A percentile compares a stretch with the other conserved stretches of the same genome.
These are phyloP conservation scores for Trifolium repens DNA, from an alignment of 306 rosid genomes.

Conservation along the genomic window DNA sequence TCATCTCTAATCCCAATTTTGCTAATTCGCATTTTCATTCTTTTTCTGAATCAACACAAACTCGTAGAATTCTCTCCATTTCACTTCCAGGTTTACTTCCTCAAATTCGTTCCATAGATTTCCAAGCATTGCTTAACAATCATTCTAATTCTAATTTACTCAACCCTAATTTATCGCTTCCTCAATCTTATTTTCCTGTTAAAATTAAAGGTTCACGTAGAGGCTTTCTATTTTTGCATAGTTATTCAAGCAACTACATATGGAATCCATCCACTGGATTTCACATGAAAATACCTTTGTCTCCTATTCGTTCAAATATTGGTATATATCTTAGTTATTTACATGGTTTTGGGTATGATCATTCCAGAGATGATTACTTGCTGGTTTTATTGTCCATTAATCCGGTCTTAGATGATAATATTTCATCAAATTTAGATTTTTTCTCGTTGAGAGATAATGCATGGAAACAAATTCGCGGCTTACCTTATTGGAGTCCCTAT, in stretches of 20 bases:
- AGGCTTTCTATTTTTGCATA: neutral
- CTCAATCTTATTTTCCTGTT: neutral
- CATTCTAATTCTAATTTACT: no score
- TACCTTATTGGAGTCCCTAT: neutral
- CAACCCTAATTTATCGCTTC: neutral
- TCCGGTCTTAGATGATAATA: no score
- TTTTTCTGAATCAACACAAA: neutral
- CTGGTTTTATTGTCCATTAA: neutral
- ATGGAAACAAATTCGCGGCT: no score
- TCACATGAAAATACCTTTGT: neutral
- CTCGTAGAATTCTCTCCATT: neutral
- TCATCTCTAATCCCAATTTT: neutral
- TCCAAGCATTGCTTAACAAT: no score
- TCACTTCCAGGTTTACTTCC: neutral
- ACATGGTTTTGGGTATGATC: neutral
- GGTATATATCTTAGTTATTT: neutral
- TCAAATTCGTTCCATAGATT: neutral
- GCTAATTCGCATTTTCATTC: neutral
- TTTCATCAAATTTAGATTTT: neutral
- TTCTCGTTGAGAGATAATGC: constrained; percentile 10
- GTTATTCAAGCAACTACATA: neutral
- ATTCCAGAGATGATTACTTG: constrained; percentile 19
- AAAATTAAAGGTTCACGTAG: neutral
- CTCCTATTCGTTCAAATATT: neutral
- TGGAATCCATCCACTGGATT: neutral